A percentile compares a stretch with the other conserved stretches of the same genome.
phyloP scores from a whole-genome alignment of 306 rosid species.

The Benincasa hispida region DNA sequence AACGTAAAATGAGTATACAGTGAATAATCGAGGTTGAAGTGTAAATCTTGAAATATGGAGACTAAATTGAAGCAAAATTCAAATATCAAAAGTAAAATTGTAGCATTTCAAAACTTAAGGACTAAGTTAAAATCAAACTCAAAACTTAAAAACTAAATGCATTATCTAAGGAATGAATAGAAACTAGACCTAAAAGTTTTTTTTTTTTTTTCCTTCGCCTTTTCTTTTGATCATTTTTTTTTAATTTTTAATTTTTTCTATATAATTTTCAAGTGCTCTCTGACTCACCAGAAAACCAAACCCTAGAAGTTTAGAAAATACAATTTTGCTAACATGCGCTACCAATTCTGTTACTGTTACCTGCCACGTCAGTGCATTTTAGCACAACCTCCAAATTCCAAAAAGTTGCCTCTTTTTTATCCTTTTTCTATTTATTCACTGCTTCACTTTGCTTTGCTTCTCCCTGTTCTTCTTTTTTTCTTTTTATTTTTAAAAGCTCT shows the following conservation, averaged over 20 bases:
- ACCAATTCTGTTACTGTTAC: constrained; percentile 20
- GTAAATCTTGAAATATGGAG: too few species aligned
- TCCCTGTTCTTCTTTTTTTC: constrained; percentile 16
- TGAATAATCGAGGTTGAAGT: too few species aligned
- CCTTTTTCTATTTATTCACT: not conserved
- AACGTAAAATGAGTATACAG: too few species aligned
- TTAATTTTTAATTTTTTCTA: not conserved
- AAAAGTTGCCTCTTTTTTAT: not conserved
- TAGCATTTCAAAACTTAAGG: too few species aligned
- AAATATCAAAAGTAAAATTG: too few species aligned
- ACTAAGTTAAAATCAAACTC: too few species aligned
- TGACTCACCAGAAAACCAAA: constrained; percentile 8
- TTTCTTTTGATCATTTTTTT: not conserved
- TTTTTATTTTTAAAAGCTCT: constrained; percentile 14
- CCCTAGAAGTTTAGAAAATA: constrained; percentile 4
- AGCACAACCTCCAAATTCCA: constrained; percentile 37
- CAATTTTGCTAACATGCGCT: constrained; percentile 25
- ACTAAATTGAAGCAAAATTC: too few species aligned
- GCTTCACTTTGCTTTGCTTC: not conserved
- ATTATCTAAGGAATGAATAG: too few species aligned
- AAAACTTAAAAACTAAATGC: too few species aligned
- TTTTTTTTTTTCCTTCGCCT: too few species aligned
- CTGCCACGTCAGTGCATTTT: constrained; percentile 40
- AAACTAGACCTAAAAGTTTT: too few species aligned
- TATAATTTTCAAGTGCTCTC: not conserved